A percentile compares a stretch with the other conserved stretches of the same genome.
These are phyloP conservation scores for Coemansia sp. DNA, from an alignment of 371 early-diverging fungal genomes.

Conservation along the genomic window DNA sequence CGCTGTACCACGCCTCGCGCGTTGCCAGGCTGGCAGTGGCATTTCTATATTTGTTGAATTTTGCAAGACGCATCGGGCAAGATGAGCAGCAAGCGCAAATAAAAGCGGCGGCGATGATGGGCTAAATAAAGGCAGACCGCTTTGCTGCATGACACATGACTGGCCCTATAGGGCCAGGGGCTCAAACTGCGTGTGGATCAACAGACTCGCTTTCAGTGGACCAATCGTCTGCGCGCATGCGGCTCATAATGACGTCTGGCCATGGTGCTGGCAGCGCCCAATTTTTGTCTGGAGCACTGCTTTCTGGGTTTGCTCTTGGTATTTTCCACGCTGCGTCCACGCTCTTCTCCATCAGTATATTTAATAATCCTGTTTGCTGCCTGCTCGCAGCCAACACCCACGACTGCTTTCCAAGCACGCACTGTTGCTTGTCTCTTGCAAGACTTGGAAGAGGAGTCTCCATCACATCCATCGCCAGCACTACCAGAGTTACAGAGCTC, in stretches of 20 bases:
- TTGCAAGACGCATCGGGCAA: slow-evolving; percentile 25
- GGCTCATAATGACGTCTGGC: slow-evolving; percentile 15
- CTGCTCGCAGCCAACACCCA: background rate
- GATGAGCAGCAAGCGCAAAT: background rate
- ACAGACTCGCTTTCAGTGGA: background rate
- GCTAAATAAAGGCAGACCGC: too few species aligned
- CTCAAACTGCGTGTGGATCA: background rate
- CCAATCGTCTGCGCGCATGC: slow-evolving; percentile 18
- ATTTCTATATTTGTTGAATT: slow-evolving; percentile 65
- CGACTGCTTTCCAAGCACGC: background rate
- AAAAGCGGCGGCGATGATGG: background rate
- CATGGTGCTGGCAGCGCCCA: too few species aligned
- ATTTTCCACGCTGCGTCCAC: background rate
- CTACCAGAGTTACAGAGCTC: background rate
- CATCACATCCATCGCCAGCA: background rate
- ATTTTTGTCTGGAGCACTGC: too few species aligned
- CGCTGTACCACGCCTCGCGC: slow-evolving; percentile 65
- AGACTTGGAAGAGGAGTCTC: background rate
- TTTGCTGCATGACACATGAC: background rate
- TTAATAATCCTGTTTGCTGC: background rate
- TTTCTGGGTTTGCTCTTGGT: too few species aligned
- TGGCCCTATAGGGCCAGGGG: background rate
- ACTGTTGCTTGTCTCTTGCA: background rate
- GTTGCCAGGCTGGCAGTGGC: slow-evolving; percentile 59
- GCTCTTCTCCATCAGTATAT: background rate